Conservation (phyloP, 352 stramenopile genomes). For the Phytophthora colocasiae region DNA sequence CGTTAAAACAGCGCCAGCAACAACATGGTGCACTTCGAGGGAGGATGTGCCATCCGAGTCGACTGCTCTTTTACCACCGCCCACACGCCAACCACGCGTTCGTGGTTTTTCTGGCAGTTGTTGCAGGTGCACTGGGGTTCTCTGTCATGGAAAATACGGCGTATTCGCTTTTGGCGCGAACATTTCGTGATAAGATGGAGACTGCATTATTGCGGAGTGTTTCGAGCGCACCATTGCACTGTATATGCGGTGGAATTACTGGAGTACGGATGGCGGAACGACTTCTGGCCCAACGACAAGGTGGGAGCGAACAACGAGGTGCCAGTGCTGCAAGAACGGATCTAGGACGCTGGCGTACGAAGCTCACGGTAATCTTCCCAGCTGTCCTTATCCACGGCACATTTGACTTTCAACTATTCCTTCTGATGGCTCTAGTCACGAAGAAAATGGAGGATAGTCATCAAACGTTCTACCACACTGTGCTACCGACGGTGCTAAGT, state of each 20-base stretch:
- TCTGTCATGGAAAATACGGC: slow-evolving; percentile 68
- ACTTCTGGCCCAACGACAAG: slow-evolving; percentile 34
- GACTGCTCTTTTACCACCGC: slow-evolving; percentile 52
- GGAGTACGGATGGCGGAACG: slow-evolving; percentile 63
- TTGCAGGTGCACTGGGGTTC: slow-evolving; percentile 63
- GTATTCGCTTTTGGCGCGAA: slow-evolving; percentile 49
- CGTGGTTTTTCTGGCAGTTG: slow-evolving; percentile 65
- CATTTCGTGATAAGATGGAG: slow-evolving; percentile 42
- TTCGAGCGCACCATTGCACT: slow-evolving; percentile 63
- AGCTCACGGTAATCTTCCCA: slow-evolving; percentile 45
- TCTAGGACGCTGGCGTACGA: slow-evolving; percentile 44
- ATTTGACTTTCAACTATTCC: slow-evolving; percentile 70
- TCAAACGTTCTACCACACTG: slow-evolving; percentile 44
- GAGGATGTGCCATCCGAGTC: slow-evolving; percentile 60
- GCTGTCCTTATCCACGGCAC: slow-evolving; percentile 63
- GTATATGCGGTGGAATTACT: slow-evolving; percentile 69
- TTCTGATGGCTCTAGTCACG: slow-evolving; percentile 52
- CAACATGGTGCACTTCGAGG: slow-evolving; percentile 32
- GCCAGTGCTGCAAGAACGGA: slow-evolving; percentile 24
- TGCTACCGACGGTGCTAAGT: slow-evolving; percentile 41
- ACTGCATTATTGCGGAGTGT: slow-evolving; percentile 50
- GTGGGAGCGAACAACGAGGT: slow-evolving; percentile 19
- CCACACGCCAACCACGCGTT: slow-evolving; percentile 59
- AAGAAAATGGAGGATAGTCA: slow-evolving; percentile 38
- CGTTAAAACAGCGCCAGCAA: slow-evolving; percentile 36